Evolutionary conservation across 1,284 basidiomycete genomes (phyloP), one percentile per base, ranked within the genome.

Genomic region (Ganoderma sp.): DNA sequence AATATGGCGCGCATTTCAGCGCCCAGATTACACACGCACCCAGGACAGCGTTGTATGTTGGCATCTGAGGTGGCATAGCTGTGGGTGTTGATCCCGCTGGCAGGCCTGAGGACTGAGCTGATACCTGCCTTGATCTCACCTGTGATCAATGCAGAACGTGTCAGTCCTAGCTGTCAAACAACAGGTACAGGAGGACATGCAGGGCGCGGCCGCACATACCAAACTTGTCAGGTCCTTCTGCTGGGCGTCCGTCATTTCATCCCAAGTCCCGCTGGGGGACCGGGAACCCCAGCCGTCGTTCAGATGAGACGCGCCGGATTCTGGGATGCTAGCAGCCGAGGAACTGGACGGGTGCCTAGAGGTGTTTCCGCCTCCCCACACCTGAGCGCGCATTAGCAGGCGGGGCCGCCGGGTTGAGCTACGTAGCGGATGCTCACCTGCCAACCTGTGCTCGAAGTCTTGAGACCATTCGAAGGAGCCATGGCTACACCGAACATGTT

Each of bases 271-370:
- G 72, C 85, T 87, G 14, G 83, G 79, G 45, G 85, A 80, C 64
- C 88, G 82, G 4, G 85, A 80, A 8, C 82, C 79, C 86, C 89
- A 91, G 50, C 81, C 80, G 61, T 90, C 89, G 7, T 78, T 81
- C 32, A 86, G 75, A n/a, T 84, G 85, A 45, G 81, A 79, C 25
- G 84, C 77, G 34, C 85, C 80, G 34, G 84, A 75, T 58, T 89
- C 88, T 9, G 81, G 83, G 28, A 81, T 79, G 73, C 88, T 88
- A 28, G 85, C 77, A 42, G 81, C 84, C 19, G 89, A 91, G 60
- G 88, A 90, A 65, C 84, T 82, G 19, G 90, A 91, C 14, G 88
- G 81, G 72, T 90, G 90, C 71, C 88, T 83, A 74, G 86, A 86
- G 9, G 86, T 83, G 34, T 82, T 78, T 42, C 84, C 76, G 73